Percentiles rank a stretch among this genome's conserved stretches.
phyloP scores from a whole-genome alignment of 164 flowering plant species.

The Nymphaea colorata region DNA sequence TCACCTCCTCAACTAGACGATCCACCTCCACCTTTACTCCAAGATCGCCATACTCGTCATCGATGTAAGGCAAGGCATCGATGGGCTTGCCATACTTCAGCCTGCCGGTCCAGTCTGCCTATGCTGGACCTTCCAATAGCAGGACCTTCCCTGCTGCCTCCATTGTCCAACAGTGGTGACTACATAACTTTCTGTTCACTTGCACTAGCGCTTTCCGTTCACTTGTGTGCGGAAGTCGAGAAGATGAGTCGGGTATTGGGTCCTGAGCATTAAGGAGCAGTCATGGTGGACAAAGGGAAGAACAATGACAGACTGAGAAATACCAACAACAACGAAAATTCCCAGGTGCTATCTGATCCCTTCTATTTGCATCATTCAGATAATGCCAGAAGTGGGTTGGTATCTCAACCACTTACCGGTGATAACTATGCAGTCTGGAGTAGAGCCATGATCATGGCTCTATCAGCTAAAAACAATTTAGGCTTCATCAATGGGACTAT shows the following conservation, averaged over 20 bases:
- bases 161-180: too few relatives aligned
- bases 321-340: too few relatives aligned
- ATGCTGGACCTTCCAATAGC: neutral
- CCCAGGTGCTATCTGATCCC: neutral
- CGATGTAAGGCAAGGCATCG: slow-evolving; percentile 76
- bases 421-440: neutral
- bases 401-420: neutral
- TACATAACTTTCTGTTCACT: too few relatives aligned
- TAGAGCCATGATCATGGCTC: neutral
- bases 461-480: neutral
- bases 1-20: slow-evolving; percentile 79
- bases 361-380: neutral
- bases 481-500: neutral
- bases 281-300: too few relatives aligned
- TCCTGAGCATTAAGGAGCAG: too few relatives aligned
- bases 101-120: neutral
- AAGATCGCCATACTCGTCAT: slow-evolving; percentile 74
- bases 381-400: neutral
- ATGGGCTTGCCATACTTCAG: neutral
- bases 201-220: too few relatives aligned
- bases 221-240: neutral
- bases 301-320: too few relatives aligned
- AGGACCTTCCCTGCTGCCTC: neutral
- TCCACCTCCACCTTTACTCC: slow-evolving; percentile 70
- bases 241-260: slow-evolving; percentile 2